A percentile compares a stretch with the other conserved stretches of the same genome.
Evolutionary conservation across 768 basidiomycete genomes (phyloP).

Genomic region (Cubamyces sp.): DNA sequence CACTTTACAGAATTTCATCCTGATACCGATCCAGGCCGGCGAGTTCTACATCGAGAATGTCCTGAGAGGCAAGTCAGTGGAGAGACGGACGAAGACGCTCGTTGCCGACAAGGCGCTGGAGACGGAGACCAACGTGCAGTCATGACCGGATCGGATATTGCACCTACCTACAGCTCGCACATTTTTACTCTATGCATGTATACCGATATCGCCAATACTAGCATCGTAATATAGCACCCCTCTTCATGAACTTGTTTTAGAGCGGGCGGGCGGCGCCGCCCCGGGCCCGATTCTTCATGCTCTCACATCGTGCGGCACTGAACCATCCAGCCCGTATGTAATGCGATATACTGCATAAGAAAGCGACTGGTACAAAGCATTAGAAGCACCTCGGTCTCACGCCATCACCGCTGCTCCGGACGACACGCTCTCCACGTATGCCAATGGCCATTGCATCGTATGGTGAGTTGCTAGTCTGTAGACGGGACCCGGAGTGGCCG

Average conservation of each 20-base stretch:
- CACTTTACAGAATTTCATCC: background rate
- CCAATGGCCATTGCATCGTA: too few relatives aligned
- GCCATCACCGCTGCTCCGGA: too few relatives aligned
- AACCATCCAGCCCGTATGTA: too few relatives aligned
- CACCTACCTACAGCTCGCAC: background rate
- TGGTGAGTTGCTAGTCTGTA: too few relatives aligned
- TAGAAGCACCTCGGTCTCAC: too few relatives aligned
- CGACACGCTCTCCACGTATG: too few relatives aligned
- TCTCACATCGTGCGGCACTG: too few relatives aligned
- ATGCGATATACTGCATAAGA: too few relatives aligned
- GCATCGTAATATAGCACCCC: conserved; percentile 1
- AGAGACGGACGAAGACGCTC: conserved; percentile 40
- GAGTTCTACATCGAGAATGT: conserved; percentile 96
- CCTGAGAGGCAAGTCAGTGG: conserved; percentile 59
- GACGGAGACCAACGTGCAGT: background rate
- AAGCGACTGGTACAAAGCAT: too few relatives aligned
- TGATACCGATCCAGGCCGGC: conserved; percentile 65
- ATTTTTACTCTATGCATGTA: conserved; percentile 8
- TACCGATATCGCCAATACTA: background rate
- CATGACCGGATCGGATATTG: background rate
- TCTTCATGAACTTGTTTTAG: too few relatives aligned
- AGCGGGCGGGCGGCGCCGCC: too few relatives aligned
- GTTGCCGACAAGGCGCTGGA: conserved; percentile 14
- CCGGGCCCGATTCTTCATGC: too few relatives aligned
- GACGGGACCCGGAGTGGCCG: conserved; percentile 32